Evolutionary conservation across 75 land plant genomes (phyloP), one percentile per base, ranked within the genome.

Genomic region (Cryptomeria japonica): DNA sequence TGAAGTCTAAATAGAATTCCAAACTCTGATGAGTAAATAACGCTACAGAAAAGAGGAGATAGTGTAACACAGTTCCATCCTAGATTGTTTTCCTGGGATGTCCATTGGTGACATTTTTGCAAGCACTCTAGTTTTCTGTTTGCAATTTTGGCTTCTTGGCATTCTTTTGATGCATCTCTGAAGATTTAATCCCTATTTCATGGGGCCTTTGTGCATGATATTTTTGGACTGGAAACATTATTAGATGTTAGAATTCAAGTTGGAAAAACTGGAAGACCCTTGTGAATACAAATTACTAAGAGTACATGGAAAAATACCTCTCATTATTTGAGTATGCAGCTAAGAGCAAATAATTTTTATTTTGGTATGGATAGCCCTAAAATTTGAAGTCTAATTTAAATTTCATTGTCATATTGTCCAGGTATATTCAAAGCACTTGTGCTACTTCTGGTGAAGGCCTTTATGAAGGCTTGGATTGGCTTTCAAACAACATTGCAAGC

Each of bases 371-470:
- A n/a, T n/a, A n/a, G n/a, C n/a, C n/a, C n/a, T n/a, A n/a, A n/a
- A n/a, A n/a, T n/a, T n/a, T n/a, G n/a, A n/a, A 75, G 70, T 75
- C 0, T 82, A 46, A 82, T 49, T 82, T 14, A 82, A 82, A 16
- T 75, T 82, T 42, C 3, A 32, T 82, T 64, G 6, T 7, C 6
- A 64, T 25, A 28, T 25, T 64, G 4, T 25, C 8, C 90, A 94
- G 93, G 95, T 94, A 94, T 51, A 95, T 95, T 86, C 95, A 95
- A 87, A 94, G 95, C 88, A 95, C 96, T 76, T 95, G 96, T 90
- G 96, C 96, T 42, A 94, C 95, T 36, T 94, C 96, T 86, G 96
- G 94, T 68, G 95, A 95, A 89, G 96, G 96, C 84, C 80, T 95
- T 84, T 95, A 95, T 46, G 96, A 94, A 90, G 96, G 96, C 18